phyloP scores from a whole-genome alignment of 2,329 filamentous ascomycete genomes.

The Pestalotiopsis sp. region DNA sequence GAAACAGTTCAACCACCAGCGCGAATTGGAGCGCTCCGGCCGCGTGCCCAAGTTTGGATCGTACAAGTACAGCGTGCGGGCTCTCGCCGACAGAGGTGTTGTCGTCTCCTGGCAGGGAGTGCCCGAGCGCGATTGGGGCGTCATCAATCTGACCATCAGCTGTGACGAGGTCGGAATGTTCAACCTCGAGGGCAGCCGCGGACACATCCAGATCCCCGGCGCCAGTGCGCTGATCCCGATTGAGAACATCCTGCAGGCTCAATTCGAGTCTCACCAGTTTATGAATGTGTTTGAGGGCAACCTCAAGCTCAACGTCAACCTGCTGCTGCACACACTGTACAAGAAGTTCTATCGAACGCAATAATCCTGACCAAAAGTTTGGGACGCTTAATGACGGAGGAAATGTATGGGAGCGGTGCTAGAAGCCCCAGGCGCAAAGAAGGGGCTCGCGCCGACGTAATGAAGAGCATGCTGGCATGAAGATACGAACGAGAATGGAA shows the following conservation, averaged over 20 bases:
- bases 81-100: slow-evolving; percentile 90
- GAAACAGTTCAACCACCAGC: slow-evolving; percentile 98
- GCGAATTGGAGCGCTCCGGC: slow-evolving; percentile 88
- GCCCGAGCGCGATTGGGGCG: slow-evolving; percentile 80
- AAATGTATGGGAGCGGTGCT: background rate
- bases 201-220: slow-evolving; percentile 94
- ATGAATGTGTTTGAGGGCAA: slow-evolving; percentile 89
- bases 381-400: background rate
- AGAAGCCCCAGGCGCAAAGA: background rate
- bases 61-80: slow-evolving; percentile 93
- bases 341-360: slow-evolving; percentile 94
- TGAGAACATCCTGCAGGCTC: slow-evolving; percentile 91
- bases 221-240: slow-evolving; percentile 86
- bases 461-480: slow-evolving; percentile 11
- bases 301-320: slow-evolving; percentile 90
- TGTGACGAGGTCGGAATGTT: slow-evolving; percentile 95
- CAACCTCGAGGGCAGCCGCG: slow-evolving; percentile 85
- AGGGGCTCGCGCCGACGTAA: background rate
- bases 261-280: slow-evolving; percentile 96
- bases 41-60: slow-evolving; percentile 96
- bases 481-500: slow-evolving; percentile 4
- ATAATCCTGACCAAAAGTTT: slow-evolving; percentile 32
- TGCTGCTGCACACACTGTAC: slow-evolving; percentile 94
- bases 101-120: slow-evolving; percentile 90
- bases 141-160: slow-evolving; percentile 90